Evolutionary conservation across 176 grass and related monocot genomes (phyloP).

Genomic region (Carex littledalei): DNA sequence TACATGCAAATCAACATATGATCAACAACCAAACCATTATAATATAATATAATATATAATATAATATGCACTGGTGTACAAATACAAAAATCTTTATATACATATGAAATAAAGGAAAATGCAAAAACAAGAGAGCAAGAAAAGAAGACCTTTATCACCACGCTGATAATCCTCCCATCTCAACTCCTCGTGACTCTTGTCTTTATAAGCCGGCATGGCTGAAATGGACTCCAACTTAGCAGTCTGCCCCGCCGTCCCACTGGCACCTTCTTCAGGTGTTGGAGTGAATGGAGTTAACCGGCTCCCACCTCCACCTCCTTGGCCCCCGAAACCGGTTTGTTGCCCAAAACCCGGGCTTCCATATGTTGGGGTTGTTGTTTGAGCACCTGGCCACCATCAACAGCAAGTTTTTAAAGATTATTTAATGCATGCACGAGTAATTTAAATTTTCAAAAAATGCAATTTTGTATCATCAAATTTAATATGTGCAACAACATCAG

Average conservation of each 20-base stretch:
- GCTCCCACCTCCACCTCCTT: slow-evolving; percentile 77
- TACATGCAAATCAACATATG: slow-evolving; percentile 24
- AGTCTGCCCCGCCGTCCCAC: slow-evolving; percentile 46
- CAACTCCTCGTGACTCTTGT: slow-evolving; percentile 95
- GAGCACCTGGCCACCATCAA: slow-evolving; percentile 53
- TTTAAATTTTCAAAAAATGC: neutral
- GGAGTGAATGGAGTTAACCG: slow-evolving; percentile 58
- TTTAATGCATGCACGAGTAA: neutral
- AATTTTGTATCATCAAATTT: neutral
- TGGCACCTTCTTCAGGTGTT: slow-evolving; percentile 75
- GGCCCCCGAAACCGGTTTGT: slow-evolving; percentile 51
- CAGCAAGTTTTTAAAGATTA: neutral
- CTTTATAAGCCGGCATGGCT: slow-evolving; percentile 89
- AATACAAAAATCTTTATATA: neutral
- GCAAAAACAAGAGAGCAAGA: neutral
- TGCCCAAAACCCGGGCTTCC: slow-evolving; percentile 53
- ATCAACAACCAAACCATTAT: neutral
- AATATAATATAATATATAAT: slow-evolving; percentile 17
- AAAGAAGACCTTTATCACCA: slow-evolving; percentile 61
- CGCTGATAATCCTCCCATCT: slow-evolving; percentile 92
- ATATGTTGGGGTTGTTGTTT: slow-evolving; percentile 50
- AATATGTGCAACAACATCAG: neutral
- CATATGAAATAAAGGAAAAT: neutral
- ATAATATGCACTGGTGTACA: slow-evolving; percentile 6
- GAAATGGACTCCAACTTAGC: slow-evolving; percentile 89